Evolutionary conservation across 441 rosid species (phyloP), one percentile per base, ranked within the genome.

Genomic region (Cnidoscolus chayamansa): DNA sequence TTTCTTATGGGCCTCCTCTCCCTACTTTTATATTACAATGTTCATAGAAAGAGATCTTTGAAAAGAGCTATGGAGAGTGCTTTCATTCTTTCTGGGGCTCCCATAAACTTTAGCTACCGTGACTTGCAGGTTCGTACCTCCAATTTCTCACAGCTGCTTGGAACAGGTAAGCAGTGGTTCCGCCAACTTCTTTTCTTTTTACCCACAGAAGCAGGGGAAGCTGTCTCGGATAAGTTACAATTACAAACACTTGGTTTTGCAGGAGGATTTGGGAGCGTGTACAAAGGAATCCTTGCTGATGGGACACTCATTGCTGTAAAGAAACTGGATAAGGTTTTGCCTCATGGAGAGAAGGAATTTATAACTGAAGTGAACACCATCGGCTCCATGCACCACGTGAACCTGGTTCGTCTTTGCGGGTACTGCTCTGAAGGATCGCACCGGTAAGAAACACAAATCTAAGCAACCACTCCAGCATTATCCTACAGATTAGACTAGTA

Each of bases 301-400:
- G 89, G 94, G 49, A 86, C 85, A 59, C 74, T 87, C 49, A 83
- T 94, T 20, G 96, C 97, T 0, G 98, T 90, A 20, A 94, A 94
- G 86, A 90, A 91, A 79, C 80, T 94, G 45, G 95, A 94, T 73
- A 86, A 83, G 74, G 83, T 86, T 67, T 84, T 89, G 72, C 93
- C 97, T 17, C 97, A 94, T 37, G 98, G 98, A 1, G 90, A 94
- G 78, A 88, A 79, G 81, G 98, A 91, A 76, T 94, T 94, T 57
- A 79, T 86, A 59, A 86, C 97, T n/a, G 98, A 94, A 86, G 98
- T 94, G 35, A 94, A 91, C 73, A 90, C 96, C 43, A 91, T 94
- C 64, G 95, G 98, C 59, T 94, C 97, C 7, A 94, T 90, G 96
- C 97, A 94, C 79, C 98, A 94, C 79, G 84, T 90, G 97, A 94